Percentiles rank a stretch among this genome's conserved stretches.
Conservation (phyloP, 2,329 filamentous ascomycete species). For the Fusarium proliferatum region DNA sequence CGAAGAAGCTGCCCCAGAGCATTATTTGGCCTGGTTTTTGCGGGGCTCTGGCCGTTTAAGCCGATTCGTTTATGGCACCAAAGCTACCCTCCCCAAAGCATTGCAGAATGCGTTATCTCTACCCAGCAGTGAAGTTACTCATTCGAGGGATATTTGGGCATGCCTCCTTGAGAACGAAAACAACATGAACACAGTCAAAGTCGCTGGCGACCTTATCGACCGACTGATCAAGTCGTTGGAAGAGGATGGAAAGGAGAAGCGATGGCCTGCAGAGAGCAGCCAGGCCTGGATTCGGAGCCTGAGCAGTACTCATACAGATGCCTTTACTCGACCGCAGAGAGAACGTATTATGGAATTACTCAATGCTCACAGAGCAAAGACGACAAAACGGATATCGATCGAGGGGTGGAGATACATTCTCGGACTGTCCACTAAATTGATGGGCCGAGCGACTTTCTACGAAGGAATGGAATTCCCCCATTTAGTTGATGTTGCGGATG, state of each 20-base stretch:
- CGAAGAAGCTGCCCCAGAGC: constrained; percentile 43
- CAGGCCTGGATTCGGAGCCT: constrained; percentile 50
- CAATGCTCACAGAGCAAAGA: constrained; percentile 42
- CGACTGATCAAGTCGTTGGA: constrained; percentile 47
- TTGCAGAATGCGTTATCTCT: constrained; percentile 42
- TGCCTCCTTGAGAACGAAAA: constrained; percentile 52
- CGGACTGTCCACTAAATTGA: constrained; percentile 60
- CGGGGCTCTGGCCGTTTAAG: constrained; percentile 49
- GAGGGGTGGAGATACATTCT: constrained; percentile 54
- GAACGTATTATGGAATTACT: constrained; percentile 56
- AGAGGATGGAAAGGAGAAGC: constrained; percentile 45
- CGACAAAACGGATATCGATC: constrained; percentile 41
- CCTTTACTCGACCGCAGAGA: constrained; percentile 56
- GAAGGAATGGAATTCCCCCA: constrained; percentile 57
- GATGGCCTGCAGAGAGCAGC: constrained; percentile 47
- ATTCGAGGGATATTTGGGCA: constrained; percentile 45
- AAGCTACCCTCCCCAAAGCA: constrained; percentile 40
- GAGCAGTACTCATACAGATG: constrained; percentile 51
- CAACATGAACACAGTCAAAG: constrained; percentile 50
- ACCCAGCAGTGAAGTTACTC: constrained; percentile 20
- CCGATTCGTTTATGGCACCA: constrained; percentile 43
- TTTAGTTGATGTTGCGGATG: constrained; percentile 50
- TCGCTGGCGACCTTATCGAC: constrained; percentile 49
- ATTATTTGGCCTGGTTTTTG: constrained; percentile 52
- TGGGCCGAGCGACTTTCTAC: constrained; percentile 64